Conservation (phyloP, 2,329 filamentous ascomycete genomes). For the Pseudogymnoascus sp. region DNA sequence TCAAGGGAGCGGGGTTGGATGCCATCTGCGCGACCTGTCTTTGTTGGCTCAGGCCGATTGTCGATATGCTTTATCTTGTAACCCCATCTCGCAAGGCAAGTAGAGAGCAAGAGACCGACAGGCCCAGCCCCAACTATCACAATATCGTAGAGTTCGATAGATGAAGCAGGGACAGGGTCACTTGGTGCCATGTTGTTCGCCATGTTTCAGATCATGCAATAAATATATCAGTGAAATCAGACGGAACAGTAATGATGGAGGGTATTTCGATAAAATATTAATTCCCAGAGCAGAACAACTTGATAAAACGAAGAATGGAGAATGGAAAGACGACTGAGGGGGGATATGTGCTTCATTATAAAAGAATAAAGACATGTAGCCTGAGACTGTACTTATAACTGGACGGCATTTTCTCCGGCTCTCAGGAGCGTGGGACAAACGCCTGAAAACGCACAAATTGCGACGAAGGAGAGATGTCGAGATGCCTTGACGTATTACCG, state of each 20-base stretch:
- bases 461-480: background rate
- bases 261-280: background rate
- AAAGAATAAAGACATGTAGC: background rate
- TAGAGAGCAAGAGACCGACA: constrained; percentile 78
- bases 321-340: background rate
- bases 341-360: background rate
- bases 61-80: constrained; percentile 95
- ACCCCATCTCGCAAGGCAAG: constrained; percentile 82
- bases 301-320: background rate
- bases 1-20: constrained; percentile 87
- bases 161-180: constrained; percentile 13
- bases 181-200: constrained; percentile 18
- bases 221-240: background rate
- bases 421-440: background rate
- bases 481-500: constrained; percentile 6
- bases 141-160: constrained; percentile 43
- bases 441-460: background rate
- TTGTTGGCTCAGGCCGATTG: constrained; percentile 76
- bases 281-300: constrained; percentile 3
- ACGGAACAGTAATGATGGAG: background rate
- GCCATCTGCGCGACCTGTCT: constrained; percentile 80
- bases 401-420: constrained; percentile 3
- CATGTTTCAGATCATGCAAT: constrained; percentile 14
- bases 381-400: background rate
- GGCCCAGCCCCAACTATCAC: constrained; percentile 87